phyloP scores from a whole-genome alignment of 352 stramenopile genomes.

The Phytophthora multivora region DNA sequence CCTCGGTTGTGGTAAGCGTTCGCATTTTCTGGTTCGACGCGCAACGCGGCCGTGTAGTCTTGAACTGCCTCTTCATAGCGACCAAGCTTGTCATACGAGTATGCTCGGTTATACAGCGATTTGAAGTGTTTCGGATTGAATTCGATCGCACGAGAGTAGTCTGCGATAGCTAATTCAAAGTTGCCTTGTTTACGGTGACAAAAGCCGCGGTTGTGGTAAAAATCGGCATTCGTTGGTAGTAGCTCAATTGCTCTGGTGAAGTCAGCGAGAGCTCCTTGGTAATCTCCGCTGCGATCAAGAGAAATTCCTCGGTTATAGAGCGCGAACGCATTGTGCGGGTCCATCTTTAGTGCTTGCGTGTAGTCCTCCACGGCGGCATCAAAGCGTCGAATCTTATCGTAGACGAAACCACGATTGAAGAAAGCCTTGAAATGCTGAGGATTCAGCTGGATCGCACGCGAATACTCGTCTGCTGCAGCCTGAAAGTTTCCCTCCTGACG shows the following conservation, averaged over 20 bases:
- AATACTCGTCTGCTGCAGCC: slow-evolving; percentile 79
- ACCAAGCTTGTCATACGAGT: slow-evolving; percentile 86
- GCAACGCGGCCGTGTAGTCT: slow-evolving; percentile 80
- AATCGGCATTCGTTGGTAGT: slow-evolving; percentile 75
- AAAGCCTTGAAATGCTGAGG: slow-evolving; percentile 87
- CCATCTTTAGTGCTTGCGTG: slow-evolving; percentile 62
- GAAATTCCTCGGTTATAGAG: slow-evolving; percentile 89
- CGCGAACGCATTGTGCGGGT: slow-evolving; percentile 77
- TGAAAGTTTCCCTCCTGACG: slow-evolving; percentile 86
- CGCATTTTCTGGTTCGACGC: slow-evolving; percentile 70
- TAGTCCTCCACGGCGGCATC: slow-evolving; percentile 83
- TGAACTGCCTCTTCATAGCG: slow-evolving; percentile 62
- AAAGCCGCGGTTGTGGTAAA: slow-evolving; percentile 87
- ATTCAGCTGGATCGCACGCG: slow-evolving; percentile 72
- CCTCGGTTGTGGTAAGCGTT: slow-evolving; percentile 88
- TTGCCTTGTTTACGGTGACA: slow-evolving; percentile 84
- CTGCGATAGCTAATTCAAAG: slow-evolving; percentile 75
- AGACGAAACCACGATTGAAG: slow-evolving; percentile 90
- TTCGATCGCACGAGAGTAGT: slow-evolving; percentile 78
- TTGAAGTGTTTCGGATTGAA: slow-evolving; percentile 86
- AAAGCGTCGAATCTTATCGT: slow-evolving; percentile 81
- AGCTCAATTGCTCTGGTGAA: slow-evolving; percentile 83
- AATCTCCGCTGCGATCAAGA: slow-evolving; percentile 83
- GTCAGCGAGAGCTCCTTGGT: slow-evolving; percentile 77
- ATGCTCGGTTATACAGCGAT: slow-evolving; percentile 89